Evolutionary conservation across 768 basidiomycete species (phyloP).

Genomic region (Baorangia bicolor): DNA sequence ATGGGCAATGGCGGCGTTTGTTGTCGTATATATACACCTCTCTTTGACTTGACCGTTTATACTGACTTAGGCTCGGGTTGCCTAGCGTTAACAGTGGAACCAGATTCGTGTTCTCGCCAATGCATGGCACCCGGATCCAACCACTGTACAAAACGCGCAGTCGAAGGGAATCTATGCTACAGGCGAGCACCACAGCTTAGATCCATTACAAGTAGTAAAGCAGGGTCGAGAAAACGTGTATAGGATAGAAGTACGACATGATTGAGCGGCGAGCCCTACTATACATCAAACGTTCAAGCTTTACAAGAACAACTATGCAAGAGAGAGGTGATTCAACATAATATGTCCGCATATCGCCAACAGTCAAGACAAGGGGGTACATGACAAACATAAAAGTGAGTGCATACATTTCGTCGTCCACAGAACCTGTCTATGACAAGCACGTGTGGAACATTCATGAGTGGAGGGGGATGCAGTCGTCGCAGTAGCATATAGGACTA

Average conservation of each 20-base stretch:
- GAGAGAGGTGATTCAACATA: neutral
- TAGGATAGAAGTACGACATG: neutral
- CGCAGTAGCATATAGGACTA: neutral
- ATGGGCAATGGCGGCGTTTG: too few species aligned
- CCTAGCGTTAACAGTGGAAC: too few species aligned
- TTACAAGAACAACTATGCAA: neutral
- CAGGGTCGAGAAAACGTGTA: too few species aligned
- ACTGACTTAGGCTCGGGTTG: too few species aligned
- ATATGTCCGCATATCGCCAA: neutral
- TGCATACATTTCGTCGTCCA: slow-evolving; percentile 1
- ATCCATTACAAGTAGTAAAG: neutral
- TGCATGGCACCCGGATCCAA: too few species aligned
- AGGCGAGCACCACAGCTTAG: neutral
- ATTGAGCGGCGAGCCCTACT: neutral
- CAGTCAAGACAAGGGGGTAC: neutral
- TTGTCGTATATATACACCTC: too few species aligned
- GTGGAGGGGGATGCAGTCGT: neutral
- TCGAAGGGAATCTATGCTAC: neutral
- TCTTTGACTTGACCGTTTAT: too few species aligned
- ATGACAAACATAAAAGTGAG: neutral
- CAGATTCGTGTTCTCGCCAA: too few species aligned
- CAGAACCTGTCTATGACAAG: neutral
- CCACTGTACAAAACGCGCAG: too few species aligned
- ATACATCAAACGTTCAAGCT: slow-evolving; percentile 1
- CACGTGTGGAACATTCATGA: slow-evolving; percentile 1